Conservation (phyloP, 352 stramenopile genomes). For the Paralagenidium karlingii region DNA sequence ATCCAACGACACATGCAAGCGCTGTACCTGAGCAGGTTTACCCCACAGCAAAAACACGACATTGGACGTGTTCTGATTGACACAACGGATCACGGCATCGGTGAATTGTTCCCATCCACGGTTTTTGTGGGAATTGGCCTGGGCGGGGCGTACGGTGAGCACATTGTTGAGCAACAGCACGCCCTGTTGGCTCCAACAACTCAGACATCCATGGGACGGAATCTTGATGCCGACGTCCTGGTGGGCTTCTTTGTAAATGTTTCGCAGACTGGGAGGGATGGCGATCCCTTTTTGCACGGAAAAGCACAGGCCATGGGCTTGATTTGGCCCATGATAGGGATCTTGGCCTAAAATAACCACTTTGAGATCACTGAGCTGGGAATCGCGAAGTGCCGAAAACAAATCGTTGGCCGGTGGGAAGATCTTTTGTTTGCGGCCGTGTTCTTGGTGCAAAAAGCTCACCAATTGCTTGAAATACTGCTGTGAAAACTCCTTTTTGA, state of each 20-base stretch:
- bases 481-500: constrained; percentile 31
- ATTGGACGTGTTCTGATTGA: constrained; percentile 63
- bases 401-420: constrained; percentile 80
- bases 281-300: constrained; percentile 84
- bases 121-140: constrained; percentile 94
- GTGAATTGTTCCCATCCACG: constrained; percentile 97
- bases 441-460: constrained; percentile 33
- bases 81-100: constrained; percentile 84
- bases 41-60: constrained; percentile 99
- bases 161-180: constrained; percentile 98
- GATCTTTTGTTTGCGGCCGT: constrained; percentile 56
- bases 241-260: constrained; percentile 97
- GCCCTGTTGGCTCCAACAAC: constrained; percentile 89
- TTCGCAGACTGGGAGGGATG: constrained; percentile 91
- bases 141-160: constrained; percentile 88
- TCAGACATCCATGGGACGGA: constrained; percentile 86
- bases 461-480: constrained; percentile 31
- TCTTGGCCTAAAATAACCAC: constrained; percentile 92
- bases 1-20: not conserved
- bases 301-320: constrained; percentile 84
- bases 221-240: constrained; percentile 56
- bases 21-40: constrained; percentile 83
- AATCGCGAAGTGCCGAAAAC: constrained; percentile 86
- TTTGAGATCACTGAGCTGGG: constrained; percentile 75
- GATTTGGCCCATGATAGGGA: constrained; percentile 77